Base-by-base conservation (phyloP, 192 early-diverging fungal genomes). In the Funneliformis geosporum region DNA sequence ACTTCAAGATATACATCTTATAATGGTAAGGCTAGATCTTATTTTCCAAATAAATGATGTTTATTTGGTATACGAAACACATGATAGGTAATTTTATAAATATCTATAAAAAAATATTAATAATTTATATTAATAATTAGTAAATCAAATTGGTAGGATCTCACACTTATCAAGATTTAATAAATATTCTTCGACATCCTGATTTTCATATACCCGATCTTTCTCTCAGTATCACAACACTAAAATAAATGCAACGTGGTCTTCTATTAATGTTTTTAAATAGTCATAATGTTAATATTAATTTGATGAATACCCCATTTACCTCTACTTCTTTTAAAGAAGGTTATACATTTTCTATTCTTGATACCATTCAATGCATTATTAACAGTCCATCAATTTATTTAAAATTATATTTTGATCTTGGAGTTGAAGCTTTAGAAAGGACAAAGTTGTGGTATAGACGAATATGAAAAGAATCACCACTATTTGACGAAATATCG, bases 251-350 rank as follows among this genome's bases (percentile, higher is more conserved):
- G 67, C 2, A 1, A 42, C 18, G 1, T 69, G 28, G 10, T 18
- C 33, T 69, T 38, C 33, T 0, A 69, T 39, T 69, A 2, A 40
- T 42, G 18, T 40, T 1, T 38, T 10, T 69, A 40, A 18, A 28
- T 28, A 69, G 67, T 2, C 67, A 69, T 69, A 42, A 69, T 27
- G 18, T 69, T 40, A 69, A 69, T 38, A 69, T 69, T 40, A 69
- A 40, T 40, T 10, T 18, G 21, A 69, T 8, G 5, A 5, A 69
- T 69, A 69, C 67, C 11, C 67, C 33, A 33, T 69, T 33, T 2
- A 69, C 67, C 1, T 33, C 38, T 40, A 5, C 2, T 27, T 28
- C 21, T 2, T 1, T 21, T 69, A 69, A 69, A 69, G 67, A 69
- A 16, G n/a, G 38, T 0, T 69, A 5, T 69, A 69, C 33, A 10